Percentiles rank a stretch among this genome's conserved stretches.
Evolutionary conservation across 192 early-diverging fungal genomes (phyloP).

Genomic region (Rhizophagus prolifer): DNA sequence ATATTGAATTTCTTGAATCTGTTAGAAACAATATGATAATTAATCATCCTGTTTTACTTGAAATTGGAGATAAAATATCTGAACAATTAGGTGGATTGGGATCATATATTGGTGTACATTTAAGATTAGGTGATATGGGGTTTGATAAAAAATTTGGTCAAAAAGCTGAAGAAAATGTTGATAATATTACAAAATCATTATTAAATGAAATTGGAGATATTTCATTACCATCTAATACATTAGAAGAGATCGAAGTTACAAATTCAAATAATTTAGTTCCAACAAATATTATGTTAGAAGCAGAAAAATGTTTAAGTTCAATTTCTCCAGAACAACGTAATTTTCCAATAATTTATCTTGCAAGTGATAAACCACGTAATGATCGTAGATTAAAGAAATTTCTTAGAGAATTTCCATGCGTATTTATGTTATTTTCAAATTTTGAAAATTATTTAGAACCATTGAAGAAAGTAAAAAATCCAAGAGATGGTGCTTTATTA

Average conservation of each 20-base stretch:
- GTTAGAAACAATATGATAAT: constrained; percentile 54
- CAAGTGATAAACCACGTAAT: constrained; percentile 38
- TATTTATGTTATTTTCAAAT: constrained; percentile 49
- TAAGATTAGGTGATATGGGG: constrained; percentile 50
- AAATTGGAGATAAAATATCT: constrained; percentile 45
- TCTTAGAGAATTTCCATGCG: constrained; percentile 45
- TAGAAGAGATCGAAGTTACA: not conserved
- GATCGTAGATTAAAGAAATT: constrained; percentile 11
- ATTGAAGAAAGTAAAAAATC: constrained; percentile 38
- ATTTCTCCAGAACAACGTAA: not conserved
- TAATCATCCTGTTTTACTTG: constrained; percentile 43
- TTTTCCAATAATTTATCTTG: constrained; percentile 37
- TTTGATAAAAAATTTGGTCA: constrained; percentile 44
- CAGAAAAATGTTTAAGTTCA: not conserved
- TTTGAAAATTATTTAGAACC: constrained; percentile 40
- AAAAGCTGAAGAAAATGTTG: constrained; percentile 46
- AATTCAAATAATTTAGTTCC: not conserved
- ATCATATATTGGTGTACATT: constrained; percentile 49
- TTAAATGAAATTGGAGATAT: not conserved
- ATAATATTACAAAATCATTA: constrained; percentile 22
- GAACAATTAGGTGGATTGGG: constrained; percentile 49
- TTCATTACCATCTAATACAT: not conserved
- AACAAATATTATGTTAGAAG: not conserved
- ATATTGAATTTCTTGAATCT: constrained; percentile 39
- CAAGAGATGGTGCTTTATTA: constrained; percentile 44